These are phyloP conservation scores for Botrytis elliptica DNA, from an alignment of 2,329 filamentous ascomycete genomes.

Conservation along the genomic window DNA sequence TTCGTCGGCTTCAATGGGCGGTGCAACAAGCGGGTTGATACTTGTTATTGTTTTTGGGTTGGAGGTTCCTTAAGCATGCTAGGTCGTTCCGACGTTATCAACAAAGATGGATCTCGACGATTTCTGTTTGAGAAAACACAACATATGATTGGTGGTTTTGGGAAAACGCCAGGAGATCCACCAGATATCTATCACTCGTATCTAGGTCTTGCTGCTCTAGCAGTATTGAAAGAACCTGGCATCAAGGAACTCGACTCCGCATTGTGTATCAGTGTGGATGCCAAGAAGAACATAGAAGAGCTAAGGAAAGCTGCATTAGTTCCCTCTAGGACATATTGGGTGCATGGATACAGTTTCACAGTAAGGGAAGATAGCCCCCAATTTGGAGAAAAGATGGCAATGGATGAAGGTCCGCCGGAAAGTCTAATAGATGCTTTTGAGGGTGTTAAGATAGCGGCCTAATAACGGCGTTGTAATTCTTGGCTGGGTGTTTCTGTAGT, in stretches of 20 bases:
- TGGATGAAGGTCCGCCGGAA: slow-evolving; percentile 24
- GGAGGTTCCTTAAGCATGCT: slow-evolving; percentile 64
- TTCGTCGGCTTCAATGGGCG: slow-evolving; percentile 83
- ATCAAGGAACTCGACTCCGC: slow-evolving; percentile 71
- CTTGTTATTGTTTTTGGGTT: slow-evolving; percentile 96
- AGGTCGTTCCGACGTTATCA: slow-evolving; percentile 55
- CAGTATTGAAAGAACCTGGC: slow-evolving; percentile 67
- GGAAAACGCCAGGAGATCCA: slow-evolving; percentile 65
- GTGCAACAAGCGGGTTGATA: slow-evolving; percentile 88
- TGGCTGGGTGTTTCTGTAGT: slow-evolving; percentile 6
- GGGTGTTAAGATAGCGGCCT: slow-evolving; percentile 11
- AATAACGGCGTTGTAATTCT: background rate
- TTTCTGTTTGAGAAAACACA: slow-evolving; percentile 86
- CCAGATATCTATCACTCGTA: slow-evolving; percentile 87
- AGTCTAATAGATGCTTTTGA: slow-evolving; percentile 22
- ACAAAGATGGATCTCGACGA: slow-evolving; percentile 59
- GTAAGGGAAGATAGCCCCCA: slow-evolving; percentile 33
- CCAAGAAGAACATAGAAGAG: slow-evolving; percentile 49
- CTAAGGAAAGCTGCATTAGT: slow-evolving; percentile 28
- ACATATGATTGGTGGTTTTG: slow-evolving; percentile 79
- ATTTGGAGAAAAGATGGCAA: slow-evolving; percentile 28
- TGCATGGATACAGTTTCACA: slow-evolving; percentile 33
- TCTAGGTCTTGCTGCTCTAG: slow-evolving; percentile 78
- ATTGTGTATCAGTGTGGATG: slow-evolving; percentile 69
- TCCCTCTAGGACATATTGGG: slow-evolving; percentile 29